Conservation (phyloP, 2,329 filamentous ascomycete genomes). For the Pleoardoris graminearum region DNA sequence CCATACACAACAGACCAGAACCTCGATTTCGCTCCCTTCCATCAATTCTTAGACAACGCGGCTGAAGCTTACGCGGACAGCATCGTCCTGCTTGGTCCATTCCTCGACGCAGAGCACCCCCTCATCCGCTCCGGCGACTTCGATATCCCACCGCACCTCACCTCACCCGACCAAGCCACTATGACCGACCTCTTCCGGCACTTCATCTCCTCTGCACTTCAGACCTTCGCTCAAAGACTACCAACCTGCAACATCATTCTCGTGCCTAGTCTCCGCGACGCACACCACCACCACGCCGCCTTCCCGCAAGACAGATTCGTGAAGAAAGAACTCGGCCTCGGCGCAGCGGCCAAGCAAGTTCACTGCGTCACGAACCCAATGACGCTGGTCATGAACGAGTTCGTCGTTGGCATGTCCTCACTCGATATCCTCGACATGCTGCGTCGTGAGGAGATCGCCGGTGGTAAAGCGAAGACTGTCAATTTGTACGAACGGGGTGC, state of each 20-base stretch:
- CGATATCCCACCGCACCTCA: conserved; percentile 47
- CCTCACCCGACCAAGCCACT: conserved; percentile 71
- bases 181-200: conserved; percentile 82
- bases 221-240: conserved; percentile 69
- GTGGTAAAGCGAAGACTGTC: conserved; percentile 58
- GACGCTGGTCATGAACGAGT: conserved; percentile 85
- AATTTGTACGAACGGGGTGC: conserved; percentile 73
- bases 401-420: conserved; percentile 76
- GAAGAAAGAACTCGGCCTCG: conserved; percentile 73
- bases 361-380: conserved; percentile 88
- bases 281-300: conserved; percentile 78
- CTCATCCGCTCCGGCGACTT: conserved; percentile 66
- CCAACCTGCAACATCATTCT: conserved; percentile 82
- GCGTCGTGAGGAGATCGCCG: conserved; percentile 70
- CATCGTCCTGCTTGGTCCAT: conserved; percentile 81
- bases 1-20: conserved; percentile 94
- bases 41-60: conserved; percentile 78
- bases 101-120: conserved; percentile 90
- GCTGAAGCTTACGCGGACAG: conserved; percentile 75
- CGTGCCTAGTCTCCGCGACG: conserved; percentile 80
- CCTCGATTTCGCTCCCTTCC: conserved; percentile 84
- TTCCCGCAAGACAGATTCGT: conserved; percentile 79
- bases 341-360: conserved; percentile 62
- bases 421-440: conserved; percentile 86
- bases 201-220: conserved; percentile 74